phyloP scores from a whole-genome alignment of 495 filamentous ascomycete genomes.

The Lepidopterella palustris region DNA sequence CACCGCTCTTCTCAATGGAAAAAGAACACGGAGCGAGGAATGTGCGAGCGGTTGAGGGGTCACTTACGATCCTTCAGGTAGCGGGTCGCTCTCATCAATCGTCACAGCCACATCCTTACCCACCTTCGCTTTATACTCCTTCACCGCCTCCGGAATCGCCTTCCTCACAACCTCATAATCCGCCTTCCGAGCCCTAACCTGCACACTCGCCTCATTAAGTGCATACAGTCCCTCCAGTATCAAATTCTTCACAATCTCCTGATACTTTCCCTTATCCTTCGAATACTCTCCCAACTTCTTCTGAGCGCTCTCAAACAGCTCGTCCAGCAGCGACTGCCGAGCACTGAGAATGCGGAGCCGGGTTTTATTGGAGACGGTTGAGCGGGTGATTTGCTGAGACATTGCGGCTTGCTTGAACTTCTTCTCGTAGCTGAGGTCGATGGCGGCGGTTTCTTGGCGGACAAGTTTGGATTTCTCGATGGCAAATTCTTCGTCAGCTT shows the following conservation, averaged over 20 bases:
- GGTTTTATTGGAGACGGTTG: constrained; percentile 90
- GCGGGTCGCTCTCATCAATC: constrained; percentile 71
- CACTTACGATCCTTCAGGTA: constrained; percentile 81
- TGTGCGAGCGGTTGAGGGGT: neutral
- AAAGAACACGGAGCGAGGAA: no score
- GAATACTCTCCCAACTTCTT: constrained; percentile 56
- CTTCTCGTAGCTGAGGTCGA: constrained; percentile 90
- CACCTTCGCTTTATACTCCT: constrained; percentile 72
- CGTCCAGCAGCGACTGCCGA: constrained; percentile 83
- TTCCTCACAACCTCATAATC: constrained; percentile 67
- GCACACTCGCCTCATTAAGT: constrained; percentile 69
- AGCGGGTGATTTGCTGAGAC: constrained; percentile 94
- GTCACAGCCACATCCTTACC: constrained; percentile 56
- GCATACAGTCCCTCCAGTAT: constrained; percentile 87
- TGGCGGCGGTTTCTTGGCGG: constrained; percentile 82
- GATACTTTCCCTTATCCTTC: constrained; percentile 66
- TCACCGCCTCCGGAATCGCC: constrained; percentile 65
- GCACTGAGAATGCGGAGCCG: constrained; percentile 78
- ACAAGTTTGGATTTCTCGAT: constrained; percentile 99
- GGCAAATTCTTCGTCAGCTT: constrained; percentile 96
- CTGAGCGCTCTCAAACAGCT: constrained; percentile 76
- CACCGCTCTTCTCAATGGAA: no score
- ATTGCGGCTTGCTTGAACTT: constrained; percentile 96
- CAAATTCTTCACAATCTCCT: constrained; percentile 65
- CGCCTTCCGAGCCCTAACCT: constrained; percentile 67